A percentile compares a stretch with the other conserved stretches of the same genome.
These are phyloP conservation scores for Pyrus hybrid DNA, from an alignment of 331 rosid genomes.

Conservation along the genomic window DNA sequence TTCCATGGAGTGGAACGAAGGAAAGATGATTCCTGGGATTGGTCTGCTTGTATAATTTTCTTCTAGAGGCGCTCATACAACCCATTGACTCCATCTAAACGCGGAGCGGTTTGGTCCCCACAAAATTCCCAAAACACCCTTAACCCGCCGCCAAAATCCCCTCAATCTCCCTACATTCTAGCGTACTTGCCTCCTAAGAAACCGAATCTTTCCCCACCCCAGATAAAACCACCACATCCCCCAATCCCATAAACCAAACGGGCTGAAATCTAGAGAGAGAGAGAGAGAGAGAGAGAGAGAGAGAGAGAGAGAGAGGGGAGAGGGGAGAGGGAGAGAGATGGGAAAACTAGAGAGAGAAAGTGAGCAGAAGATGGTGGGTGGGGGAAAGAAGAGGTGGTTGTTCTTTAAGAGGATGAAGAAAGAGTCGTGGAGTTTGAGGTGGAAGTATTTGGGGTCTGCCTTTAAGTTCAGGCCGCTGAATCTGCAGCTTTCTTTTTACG, in stretches of 20 bases:
- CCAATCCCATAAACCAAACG: neutral
- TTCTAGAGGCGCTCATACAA: neutral
- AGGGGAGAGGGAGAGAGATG: too few relatives aligned
- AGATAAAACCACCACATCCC: neutral
- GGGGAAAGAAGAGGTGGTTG: conserved; percentile 30
- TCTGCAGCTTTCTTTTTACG: conserved; percentile 39
- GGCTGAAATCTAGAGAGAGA: neutral
- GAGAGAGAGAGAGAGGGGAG: too few relatives aligned
- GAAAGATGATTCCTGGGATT: neutral
- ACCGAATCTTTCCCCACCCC: neutral
- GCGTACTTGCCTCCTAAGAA: neutral
- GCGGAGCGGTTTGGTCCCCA: neutral
- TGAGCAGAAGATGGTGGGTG: conserved; percentile 7
- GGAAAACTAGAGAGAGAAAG: neutral
- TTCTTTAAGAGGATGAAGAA: conserved; percentile 41
- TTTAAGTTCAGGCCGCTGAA: conserved; percentile 47
- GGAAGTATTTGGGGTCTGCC: conserved; percentile 37
- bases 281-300: too few relatives aligned
- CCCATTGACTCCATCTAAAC: neutral
- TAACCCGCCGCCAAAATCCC: neutral
- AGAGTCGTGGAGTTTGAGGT: conserved; percentile 32
- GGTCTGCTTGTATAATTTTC: neutral
- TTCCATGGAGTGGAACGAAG: neutral
- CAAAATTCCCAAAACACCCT: conserved; percentile 6
- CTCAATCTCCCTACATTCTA: neutral